phyloP scores from a whole-genome alignment of 306 rosid species.

The Casuarina glauca region DNA sequence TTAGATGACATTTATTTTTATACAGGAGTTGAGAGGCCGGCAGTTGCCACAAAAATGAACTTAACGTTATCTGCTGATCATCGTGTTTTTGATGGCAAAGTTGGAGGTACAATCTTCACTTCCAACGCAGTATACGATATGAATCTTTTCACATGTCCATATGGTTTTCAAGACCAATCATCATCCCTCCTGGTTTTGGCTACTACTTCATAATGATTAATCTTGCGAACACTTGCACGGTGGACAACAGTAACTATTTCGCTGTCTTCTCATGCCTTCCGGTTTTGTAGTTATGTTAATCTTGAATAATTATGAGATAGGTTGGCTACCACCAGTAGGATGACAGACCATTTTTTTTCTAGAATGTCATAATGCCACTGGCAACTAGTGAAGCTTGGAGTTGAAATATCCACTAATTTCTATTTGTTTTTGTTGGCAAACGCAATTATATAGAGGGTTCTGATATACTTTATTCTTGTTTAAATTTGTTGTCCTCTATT shows the following conservation, averaged over 20 bases:
- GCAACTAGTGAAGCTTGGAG: background rate
- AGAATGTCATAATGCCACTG: background rate
- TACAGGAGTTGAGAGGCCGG: slow-evolving; percentile 80
- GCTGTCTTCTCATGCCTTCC: background rate
- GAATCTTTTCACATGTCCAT: background rate
- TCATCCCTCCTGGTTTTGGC: background rate
- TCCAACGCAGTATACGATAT: background rate
- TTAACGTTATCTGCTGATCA: slow-evolving; percentile 90
- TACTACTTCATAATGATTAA: background rate
- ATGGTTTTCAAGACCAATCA: background rate
- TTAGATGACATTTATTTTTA: slow-evolving; percentile 31
- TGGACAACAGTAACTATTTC: background rate
- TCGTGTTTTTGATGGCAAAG: slow-evolving; percentile 92
- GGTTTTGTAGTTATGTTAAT: background rate
- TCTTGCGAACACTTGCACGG: background rate
- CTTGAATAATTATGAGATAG: background rate
- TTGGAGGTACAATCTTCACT: slow-evolving; percentile 64
- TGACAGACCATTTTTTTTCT: background rate
- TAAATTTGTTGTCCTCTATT: slow-evolving; percentile 1
- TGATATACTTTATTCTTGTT: background rate
- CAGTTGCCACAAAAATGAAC: slow-evolving; percentile 69
- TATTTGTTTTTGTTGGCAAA: background rate
- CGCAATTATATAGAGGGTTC: background rate
- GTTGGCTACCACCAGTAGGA: background rate
- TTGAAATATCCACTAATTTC: background rate